Percentiles rank a stretch among this genome's conserved stretches.
Conservation (phyloP, 805 yeast genomes). For the Komagataella pseudopastoris region DNA sequence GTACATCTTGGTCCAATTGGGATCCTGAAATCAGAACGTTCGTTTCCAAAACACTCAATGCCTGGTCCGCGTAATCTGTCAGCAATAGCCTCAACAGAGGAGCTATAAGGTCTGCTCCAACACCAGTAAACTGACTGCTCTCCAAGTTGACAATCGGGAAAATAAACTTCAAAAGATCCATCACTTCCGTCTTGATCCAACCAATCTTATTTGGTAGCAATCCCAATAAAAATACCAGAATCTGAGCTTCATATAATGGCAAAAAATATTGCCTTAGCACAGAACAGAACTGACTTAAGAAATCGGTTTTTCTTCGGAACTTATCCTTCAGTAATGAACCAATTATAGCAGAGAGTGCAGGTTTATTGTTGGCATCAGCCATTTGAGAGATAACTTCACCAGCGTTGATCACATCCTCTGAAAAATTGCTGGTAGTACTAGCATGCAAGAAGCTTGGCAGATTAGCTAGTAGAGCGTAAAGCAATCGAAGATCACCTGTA, state of each 20-base stretch:
- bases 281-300: conserved; percentile 65
- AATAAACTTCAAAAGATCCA: conserved; percentile 60
- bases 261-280: conserved; percentile 58
- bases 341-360: conserved; percentile 52
- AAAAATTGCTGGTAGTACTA: conserved; percentile 39
- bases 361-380: conserved; percentile 42
- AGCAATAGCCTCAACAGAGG: conserved; percentile 70
- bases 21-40: conserved; percentile 80
- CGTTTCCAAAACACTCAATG: conserved; percentile 81
- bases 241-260: conserved; percentile 61
- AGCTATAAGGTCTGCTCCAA: conserved; percentile 90
- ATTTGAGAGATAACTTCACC: conserved; percentile 45
- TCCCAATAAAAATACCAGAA: conserved; percentile 66
- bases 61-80: conserved; percentile 81
- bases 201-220: conserved; percentile 59
- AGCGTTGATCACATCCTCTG: conserved; percentile 34
- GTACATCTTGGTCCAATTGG: conserved; percentile 79
- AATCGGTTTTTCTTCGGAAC: conserved; percentile 85
- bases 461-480: conserved; percentile 64
- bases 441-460: conserved; percentile 81
- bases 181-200: conserved; percentile 74
- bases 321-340: conserved; percentile 64
- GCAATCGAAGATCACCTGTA: conserved; percentile 49
- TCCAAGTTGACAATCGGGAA: conserved; percentile 70
- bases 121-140: conserved; percentile 68